Conservation (phyloP, 352 stramenopile genomes). For the Phytophthora rubi region DNA sequence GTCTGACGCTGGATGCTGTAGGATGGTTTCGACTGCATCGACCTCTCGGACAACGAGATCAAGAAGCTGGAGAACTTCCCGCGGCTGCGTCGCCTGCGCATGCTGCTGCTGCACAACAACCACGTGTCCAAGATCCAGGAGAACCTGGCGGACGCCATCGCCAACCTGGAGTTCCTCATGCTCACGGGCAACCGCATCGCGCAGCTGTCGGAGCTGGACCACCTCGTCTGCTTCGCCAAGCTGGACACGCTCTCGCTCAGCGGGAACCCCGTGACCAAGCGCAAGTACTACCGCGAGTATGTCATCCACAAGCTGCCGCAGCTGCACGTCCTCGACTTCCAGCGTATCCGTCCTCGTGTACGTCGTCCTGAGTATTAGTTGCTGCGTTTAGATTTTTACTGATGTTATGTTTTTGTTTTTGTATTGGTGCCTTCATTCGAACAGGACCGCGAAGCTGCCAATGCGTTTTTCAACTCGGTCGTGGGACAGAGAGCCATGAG, state of each 20-base stretch:
- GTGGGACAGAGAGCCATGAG: slow-evolving; percentile 70
- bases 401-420: not conserved
- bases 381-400: not conserved
- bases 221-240: slow-evolving; percentile 77
- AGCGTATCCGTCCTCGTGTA: slow-evolving; percentile 81
- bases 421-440: slow-evolving; percentile 1
- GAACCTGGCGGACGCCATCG: slow-evolving; percentile 74
- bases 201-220: slow-evolving; percentile 85
- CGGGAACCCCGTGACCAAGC: slow-evolving; percentile 91
- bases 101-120: slow-evolving; percentile 94
- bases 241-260: slow-evolving; percentile 86
- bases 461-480: slow-evolving; percentile 77
- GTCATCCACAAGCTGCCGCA: slow-evolving; percentile 91
- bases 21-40: slow-evolving; percentile 94
- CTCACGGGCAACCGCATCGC: slow-evolving; percentile 91
- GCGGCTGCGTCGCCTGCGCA: slow-evolving; percentile 85
- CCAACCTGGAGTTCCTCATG: slow-evolving; percentile 90
- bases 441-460: slow-evolving; percentile 80
- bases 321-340: slow-evolving; percentile 87
- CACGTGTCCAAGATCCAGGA: slow-evolving; percentile 89
- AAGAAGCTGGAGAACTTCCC: slow-evolving; percentile 96
- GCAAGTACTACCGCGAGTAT: slow-evolving; percentile 93
- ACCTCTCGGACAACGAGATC: slow-evolving; percentile 95
- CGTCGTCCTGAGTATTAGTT: slow-evolving; percentile 17
- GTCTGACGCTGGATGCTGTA: slow-evolving; percentile 21